Percentiles rank a stretch among this genome's conserved stretches.
These are phyloP conservation scores for Penicillium goetzii DNA, from an alignment of 495 filamentous ascomycete species.

Conservation along the genomic window DNA sequence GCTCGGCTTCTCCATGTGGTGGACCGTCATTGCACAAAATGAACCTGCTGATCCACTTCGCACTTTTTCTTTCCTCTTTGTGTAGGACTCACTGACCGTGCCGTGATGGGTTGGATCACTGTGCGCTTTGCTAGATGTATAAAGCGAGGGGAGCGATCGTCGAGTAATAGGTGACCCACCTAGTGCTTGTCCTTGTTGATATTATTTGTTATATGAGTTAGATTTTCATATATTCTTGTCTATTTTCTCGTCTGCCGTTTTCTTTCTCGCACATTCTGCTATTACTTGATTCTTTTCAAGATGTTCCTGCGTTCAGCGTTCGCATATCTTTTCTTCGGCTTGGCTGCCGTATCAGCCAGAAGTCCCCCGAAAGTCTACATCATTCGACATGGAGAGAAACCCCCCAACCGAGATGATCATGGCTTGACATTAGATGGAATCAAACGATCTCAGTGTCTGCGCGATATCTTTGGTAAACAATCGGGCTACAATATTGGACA, in stretches of 20 bases:
- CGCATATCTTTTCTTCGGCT: conserved; percentile 1
- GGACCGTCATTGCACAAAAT: neutral
- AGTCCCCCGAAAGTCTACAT: conserved; percentile 46
- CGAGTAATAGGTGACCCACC: neutral
- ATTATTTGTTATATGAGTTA: neutral
- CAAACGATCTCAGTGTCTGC: conserved; percentile 51
- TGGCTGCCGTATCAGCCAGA: conserved; percentile 8
- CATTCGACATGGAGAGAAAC: conserved; percentile 61
- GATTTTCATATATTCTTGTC: neutral
- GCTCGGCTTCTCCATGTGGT: conserved; percentile 4
- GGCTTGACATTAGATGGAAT: conserved; percentile 47
- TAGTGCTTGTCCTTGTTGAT: neutral
- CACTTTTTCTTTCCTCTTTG: neutral
- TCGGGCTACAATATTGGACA: conserved; percentile 51
- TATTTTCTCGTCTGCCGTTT: neutral
- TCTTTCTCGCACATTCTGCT: neutral
- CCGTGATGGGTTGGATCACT: neutral
- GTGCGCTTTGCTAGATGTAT: neutral
- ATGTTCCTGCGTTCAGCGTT: conserved; percentile 12
- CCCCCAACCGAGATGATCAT: conserved; percentile 37
- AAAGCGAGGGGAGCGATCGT: conserved; percentile 2
- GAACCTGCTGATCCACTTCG: conserved; percentile 10
- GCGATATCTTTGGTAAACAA: conserved; percentile 44
- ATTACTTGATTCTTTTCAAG: neutral
- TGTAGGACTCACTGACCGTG: neutral